A percentile compares a stretch with the other conserved stretches of the same genome.
Evolutionary conservation across 345 rosid species (phyloP).

Genomic region (Hibiscus mutabilis): DNA sequence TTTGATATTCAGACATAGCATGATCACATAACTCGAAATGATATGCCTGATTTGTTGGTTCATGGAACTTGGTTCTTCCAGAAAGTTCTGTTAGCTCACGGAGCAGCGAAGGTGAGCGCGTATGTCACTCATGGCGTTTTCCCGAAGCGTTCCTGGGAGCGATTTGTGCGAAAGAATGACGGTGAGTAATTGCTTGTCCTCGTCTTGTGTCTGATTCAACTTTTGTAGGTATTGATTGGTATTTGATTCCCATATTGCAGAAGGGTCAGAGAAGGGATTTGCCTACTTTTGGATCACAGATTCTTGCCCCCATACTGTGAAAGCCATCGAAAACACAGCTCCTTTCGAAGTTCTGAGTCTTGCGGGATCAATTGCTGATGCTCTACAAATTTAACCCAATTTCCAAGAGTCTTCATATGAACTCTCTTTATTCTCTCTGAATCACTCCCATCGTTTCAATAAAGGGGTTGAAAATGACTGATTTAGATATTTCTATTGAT

Average conservation of each 20-base stretch:
- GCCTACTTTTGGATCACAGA: constrained; percentile 93
- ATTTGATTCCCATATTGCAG: constrained; percentile 9
- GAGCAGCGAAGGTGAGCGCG: constrained; percentile 93
- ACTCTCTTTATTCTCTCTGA: not conserved
- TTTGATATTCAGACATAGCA: not conserved
- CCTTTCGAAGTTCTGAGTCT: constrained; percentile 93
- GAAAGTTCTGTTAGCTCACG: constrained; percentile 88
- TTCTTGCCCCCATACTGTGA: constrained; percentile 85
- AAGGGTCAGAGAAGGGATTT: constrained; percentile 54
- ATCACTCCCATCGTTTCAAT: not conserved
- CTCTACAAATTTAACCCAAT: constrained; percentile 59
- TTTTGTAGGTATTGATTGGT: not conserved
- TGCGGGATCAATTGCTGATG: constrained; percentile 82
- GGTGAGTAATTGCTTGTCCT: constrained; percentile 30
- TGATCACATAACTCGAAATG: not conserved
- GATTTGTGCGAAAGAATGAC: constrained; percentile 47
- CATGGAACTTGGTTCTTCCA: constrained; percentile 21
- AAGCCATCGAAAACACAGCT: constrained; percentile 60
- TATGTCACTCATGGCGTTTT: constrained; percentile 97
- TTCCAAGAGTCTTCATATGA: not conserved
- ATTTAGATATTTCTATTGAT: not conserved
- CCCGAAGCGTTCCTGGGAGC: constrained; percentile 92
- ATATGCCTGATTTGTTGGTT: not conserved
- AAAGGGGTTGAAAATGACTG: not conserved
- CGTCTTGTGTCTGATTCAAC: not conserved